Base-by-base conservation (phyloP, 768 basidiomycete species). In the Agaricus subrufescens region DNA sequence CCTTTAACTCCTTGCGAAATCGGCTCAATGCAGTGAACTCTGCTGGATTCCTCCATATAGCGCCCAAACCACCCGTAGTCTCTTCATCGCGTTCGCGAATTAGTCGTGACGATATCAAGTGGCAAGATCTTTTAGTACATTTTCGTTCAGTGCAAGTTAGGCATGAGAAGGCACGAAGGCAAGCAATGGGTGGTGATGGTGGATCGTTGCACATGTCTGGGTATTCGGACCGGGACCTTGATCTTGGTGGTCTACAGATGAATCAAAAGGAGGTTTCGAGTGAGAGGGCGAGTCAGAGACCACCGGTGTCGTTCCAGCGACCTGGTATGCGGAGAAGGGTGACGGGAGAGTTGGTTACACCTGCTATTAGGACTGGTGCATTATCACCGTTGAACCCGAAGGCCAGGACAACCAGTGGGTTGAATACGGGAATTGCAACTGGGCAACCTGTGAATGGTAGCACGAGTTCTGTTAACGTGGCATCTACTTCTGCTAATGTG, bases 1-100 rank as follows among this genome's bases (percentile, higher is more conserved):
- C 97, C 2, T 99, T 99, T 64, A 85, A 94, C 8, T 96, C 96
- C 0, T 78, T 99, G 25, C 82, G 95, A 39, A 98, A 97, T 71
- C 86, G 97, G 25, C 75, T 99, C 44, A 95, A 90, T 61, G 94
- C 95, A 1, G 94, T 98, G 47, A 95, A 94, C 70, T 92, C 96
- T 3, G 85, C 94, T 7, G 96, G 96, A 5, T 98, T 94, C 72
- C 71, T 96, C 7, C 92, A 97, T 52, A 90, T 94, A 57, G 85
- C 90, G 8, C 90, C 94, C 0, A 91, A 90, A 71, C 73, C 72
- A 4, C 68, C 68, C n/a, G 54, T 73, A 56, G 65, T 47, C 23
- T 27, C 73, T 46, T 66, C 85, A 2, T 75, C 84, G 19, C 83
- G 93, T 25, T 88, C 92, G 3, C 96, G 96, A 68, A 75, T 83